These are phyloP conservation scores for Eucalyptus regnans DNA, from an alignment of 345 rosid genomes.

Conservation along the genomic window DNA sequence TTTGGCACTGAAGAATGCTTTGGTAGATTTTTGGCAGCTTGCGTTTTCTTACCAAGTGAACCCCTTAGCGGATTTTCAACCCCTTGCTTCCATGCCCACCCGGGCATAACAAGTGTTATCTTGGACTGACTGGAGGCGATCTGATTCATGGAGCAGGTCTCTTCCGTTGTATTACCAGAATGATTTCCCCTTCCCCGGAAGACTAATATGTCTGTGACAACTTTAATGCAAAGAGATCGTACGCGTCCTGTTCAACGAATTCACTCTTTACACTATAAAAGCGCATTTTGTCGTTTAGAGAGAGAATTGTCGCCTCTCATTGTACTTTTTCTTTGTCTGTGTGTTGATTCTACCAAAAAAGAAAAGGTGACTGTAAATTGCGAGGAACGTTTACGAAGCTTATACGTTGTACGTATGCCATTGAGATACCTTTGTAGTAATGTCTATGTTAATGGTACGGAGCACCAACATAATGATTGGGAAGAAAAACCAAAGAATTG, in stretches of 20 bases:
- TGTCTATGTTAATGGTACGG: not conserved
- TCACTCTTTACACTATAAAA: not conserved
- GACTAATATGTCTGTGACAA: not conserved
- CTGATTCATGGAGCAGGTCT: not conserved
- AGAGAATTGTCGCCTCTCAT: not conserved
- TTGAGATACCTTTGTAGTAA: not conserved
- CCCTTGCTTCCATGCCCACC: conserved; percentile 5
- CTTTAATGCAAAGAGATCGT: not conserved
- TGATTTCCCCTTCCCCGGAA: not conserved
- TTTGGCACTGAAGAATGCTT: conserved; percentile 31
- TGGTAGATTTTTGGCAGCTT: conserved; percentile 78
- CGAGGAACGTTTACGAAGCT: not conserved
- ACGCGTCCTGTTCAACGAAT: not conserved
- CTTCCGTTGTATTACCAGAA: not conserved
- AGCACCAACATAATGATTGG: not conserved
- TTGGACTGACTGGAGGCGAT: not conserved
- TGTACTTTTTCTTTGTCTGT: not conserved
- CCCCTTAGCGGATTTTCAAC: conserved; percentile 81
- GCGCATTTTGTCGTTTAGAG: not conserved
- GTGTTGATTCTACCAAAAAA: not conserved
- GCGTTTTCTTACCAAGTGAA: conserved; percentile 90
- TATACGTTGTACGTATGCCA: not conserved
- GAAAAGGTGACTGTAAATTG: not conserved
- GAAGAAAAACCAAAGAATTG: not conserved
- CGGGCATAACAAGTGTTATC: not conserved